Conservation (phyloP, 2,329 filamentous ascomycete genomes). For the Aspergillus hortae region DNA sequence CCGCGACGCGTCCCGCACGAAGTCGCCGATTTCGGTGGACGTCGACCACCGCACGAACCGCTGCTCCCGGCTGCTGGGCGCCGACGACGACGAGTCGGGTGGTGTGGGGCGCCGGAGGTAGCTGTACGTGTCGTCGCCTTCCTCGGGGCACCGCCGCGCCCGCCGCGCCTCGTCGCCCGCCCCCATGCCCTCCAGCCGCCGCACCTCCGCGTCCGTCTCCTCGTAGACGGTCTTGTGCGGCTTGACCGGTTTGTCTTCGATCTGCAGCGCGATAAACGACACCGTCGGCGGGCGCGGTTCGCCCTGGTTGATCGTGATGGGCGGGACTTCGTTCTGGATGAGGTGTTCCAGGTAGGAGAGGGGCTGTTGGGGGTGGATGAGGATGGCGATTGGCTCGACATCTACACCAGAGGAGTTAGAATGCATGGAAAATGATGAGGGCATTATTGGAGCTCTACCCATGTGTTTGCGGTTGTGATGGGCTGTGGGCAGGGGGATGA, state of each 20-base stretch:
- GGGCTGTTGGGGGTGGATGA: constrained; percentile 86
- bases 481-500: constrained; percentile 67
- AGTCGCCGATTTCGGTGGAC: constrained; percentile 88
- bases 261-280: constrained; percentile 75
- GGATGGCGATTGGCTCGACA: constrained; percentile 78
- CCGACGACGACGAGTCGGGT: constrained; percentile 2
- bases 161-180: constrained; percentile 23
- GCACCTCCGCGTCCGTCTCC: constrained; percentile 41
- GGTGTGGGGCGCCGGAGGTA: constrained; percentile 54
- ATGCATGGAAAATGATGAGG: not conserved
- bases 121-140: constrained; percentile 65
- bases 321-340: constrained; percentile 81
- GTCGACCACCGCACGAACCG: constrained; percentile 84
- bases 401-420: constrained; percentile 32
- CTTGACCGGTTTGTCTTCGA: constrained; percentile 57
- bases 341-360: constrained; percentile 85
- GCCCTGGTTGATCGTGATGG: constrained; percentile 58
- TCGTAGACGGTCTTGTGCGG: constrained; percentile 36
- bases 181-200: constrained; percentile 14
- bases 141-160: constrained; percentile 47
- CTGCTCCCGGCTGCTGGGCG: constrained; percentile 14
- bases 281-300: constrained; percentile 69
- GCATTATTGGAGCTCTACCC: constrained; percentile 17
- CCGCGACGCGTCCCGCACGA: constrained; percentile 83
- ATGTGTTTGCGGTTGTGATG: constrained; percentile 59